phyloP scores from a whole-genome alignment of 768 basidiomycete species.

The Coprinellus micaceus region DNA sequence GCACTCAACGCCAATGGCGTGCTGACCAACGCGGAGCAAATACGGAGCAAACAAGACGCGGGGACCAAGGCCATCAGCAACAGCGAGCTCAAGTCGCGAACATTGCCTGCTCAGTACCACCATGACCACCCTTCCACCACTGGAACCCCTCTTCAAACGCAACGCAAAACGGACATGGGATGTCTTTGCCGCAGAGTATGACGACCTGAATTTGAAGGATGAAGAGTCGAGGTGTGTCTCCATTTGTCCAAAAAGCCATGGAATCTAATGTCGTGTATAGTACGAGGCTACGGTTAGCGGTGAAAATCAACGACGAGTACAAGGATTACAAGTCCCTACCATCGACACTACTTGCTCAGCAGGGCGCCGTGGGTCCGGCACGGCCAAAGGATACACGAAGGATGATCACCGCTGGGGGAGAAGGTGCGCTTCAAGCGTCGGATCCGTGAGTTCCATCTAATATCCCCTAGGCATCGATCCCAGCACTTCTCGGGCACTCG shows the following conservation, averaged over 20 bases:
- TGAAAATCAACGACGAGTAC: conserved; percentile 91
- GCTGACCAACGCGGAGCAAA: conserved; percentile 1
- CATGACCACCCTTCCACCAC: conserved; percentile 55
- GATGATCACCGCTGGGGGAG: conserved; percentile 70
- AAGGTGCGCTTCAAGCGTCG: not conserved
- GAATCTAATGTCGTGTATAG: conserved; percentile 29
- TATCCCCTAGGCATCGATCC: conserved; percentile 32
- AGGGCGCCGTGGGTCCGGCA: conserved; percentile 76
- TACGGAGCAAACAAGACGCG: conserved; percentile 2
- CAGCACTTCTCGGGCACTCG: conserved; percentile 65
- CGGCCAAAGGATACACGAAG: conserved; percentile 58
- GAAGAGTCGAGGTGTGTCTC: conserved; percentile 67
- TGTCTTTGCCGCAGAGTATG: conserved; percentile 63
- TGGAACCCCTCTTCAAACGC: conserved; percentile 60
- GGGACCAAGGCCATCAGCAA: not conserved
- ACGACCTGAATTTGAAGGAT: conserved; percentile 49
- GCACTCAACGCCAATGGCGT: conserved; percentile 6
- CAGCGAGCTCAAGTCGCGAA: not conserved
- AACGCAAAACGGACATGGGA: conserved; percentile 71
- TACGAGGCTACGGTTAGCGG: conserved; percentile 67
- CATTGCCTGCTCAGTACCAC: not conserved
- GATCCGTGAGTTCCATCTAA: not conserved
- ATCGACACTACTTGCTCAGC: conserved; percentile 72
- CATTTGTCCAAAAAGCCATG: not conserved
- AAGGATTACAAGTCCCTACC: conserved; percentile 83